A percentile compares a stretch with the other conserved stretches of the same genome.
These are phyloP conservation scores for Exidia glandulosa DNA, from an alignment of 768 basidiomycete species.

Conservation along the genomic window DNA sequence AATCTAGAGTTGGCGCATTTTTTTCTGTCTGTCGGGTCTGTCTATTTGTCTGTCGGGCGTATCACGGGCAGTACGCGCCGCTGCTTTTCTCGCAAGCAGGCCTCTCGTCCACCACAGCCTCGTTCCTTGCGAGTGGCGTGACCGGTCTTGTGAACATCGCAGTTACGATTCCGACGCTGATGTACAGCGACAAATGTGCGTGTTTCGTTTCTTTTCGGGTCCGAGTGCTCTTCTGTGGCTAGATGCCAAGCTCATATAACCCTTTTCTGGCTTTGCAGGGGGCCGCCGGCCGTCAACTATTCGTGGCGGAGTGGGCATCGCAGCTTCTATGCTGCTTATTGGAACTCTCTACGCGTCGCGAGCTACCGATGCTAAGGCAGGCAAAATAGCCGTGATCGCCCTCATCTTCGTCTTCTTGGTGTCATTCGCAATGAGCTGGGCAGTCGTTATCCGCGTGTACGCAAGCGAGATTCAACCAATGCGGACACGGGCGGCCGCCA, in stretches of 20 bases:
- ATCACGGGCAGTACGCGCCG: slow-evolving; percentile 35
- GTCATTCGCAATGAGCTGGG: slow-evolving; percentile 34
- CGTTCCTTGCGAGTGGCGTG: slow-evolving; percentile 40
- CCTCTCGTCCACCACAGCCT: slow-evolving; percentile 33
- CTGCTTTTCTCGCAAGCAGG: slow-evolving; percentile 39
- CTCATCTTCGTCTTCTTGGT: slow-evolving; percentile 38
- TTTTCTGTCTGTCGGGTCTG: no score
- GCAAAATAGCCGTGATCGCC: slow-evolving; percentile 30
- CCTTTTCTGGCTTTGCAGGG: slow-evolving; percentile 10
- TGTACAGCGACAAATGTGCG: slow-evolving; percentile 30
- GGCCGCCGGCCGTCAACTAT: slow-evolving; percentile 30
- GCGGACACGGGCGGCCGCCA: slow-evolving; percentile 31
- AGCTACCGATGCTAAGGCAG: slow-evolving; percentile 18
- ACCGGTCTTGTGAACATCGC: slow-evolving; percentile 34
- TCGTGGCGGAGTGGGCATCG: slow-evolving; percentile 30
- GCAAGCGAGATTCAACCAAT: slow-evolving; percentile 38
- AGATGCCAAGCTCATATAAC: neutral
- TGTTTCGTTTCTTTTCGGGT: neutral
- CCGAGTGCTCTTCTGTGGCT: no score
- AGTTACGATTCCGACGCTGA: slow-evolving; percentile 26
- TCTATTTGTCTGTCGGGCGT: no score
- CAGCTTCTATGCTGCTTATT: slow-evolving; percentile 29
- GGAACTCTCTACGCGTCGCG: slow-evolving; percentile 32
- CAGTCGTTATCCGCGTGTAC: slow-evolving; percentile 30
- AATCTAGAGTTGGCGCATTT: no score